Evolutionary conservation across 768 basidiomycete genomes (phyloP), one percentile per base, ranked within the genome.

Genomic region (Leucocoprinus leucothites): DNA sequence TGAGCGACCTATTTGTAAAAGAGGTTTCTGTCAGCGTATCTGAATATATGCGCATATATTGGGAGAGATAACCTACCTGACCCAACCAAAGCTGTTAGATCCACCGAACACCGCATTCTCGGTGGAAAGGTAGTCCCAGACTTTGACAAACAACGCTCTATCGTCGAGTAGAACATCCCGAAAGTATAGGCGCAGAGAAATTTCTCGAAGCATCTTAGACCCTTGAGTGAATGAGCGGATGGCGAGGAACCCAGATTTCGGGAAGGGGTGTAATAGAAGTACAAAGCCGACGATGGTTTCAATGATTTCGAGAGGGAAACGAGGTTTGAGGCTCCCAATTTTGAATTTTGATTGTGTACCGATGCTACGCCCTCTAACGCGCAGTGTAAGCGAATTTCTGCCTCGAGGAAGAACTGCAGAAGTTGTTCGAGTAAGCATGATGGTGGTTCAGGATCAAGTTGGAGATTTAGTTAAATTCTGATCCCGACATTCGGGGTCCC

Each of bases 121-220:
- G 2, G 48, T 60, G 55, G 25, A 44, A 56, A 28, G 48, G n/a
- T 14, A 61, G 51, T 21, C 59, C 53, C 38, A 53, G 26, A 28
- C 50, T 44, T 41, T 40, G 40, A 25, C 14, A 22, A 48, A 65
- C 34, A 42, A 57, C 58, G 8, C 26, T 48, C 58, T 56, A 63
- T 42, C 58, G 43, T 26, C 35, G 19, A 35, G 48, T 13, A 36
- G 38, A 40, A 45, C 51, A 58, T 66, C 55, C 58, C 62, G 61
- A 61, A 74, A 68, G 63, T 69, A 73, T 53, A 60, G 68, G 18
- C 75, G 75, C 49, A 83, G 58, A 51, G 71, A 66, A 31, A 82
- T 67, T 26, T 64, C 64, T 26, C 82, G 73, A 60, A 82, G 67
- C 24, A 63, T 64, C 18, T 63, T 69, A 8, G 74, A 82, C 18